Evolutionary conservation across 306 rosid genomes (phyloP).

Genomic region (Cucurbita argyrosperma): DNA sequence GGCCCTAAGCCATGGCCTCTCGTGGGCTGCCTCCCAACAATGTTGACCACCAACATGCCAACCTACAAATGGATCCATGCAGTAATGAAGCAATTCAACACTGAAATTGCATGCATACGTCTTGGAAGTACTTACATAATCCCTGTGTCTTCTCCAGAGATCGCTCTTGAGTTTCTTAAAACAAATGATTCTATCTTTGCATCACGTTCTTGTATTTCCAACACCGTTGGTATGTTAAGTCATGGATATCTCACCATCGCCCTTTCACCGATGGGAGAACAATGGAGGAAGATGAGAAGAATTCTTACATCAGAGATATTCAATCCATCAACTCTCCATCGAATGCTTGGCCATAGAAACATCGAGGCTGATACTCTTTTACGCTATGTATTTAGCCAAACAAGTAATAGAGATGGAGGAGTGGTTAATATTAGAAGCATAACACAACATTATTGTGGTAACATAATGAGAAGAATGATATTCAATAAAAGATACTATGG

Average conservation of each 20-base stretch:
- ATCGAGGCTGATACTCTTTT: conserved; percentile 22
- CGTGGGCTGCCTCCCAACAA: conserved; percentile 6
- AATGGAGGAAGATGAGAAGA: conserved; percentile 12
- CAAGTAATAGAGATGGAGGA: not conserved
- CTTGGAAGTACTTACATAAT: conserved; percentile 28
- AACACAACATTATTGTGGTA: conserved; percentile 16
- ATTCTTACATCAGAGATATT: not conserved
- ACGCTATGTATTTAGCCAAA: not conserved
- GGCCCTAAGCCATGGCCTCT: conserved; percentile 15
- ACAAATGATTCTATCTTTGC: conserved; percentile 25
- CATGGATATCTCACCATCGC: conserved; percentile 6
- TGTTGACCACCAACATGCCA: not conserved
- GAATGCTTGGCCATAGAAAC: conserved; percentile 21
- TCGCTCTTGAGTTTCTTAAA: conserved; percentile 26
- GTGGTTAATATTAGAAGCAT: conserved; percentile 16
- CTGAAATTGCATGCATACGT: conserved; percentile 33
- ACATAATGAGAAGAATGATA: conserved; percentile 14
- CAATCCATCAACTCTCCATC: conserved; percentile 4
- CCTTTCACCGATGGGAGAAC: not conserved
- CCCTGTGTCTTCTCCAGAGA: conserved; percentile 12
- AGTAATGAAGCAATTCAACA: conserved; percentile 16
- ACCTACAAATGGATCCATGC: conserved; percentile 19
- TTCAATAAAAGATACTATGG: not conserved
- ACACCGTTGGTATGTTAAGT: not conserved
- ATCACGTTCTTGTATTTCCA: conserved; percentile 11